Conservation (phyloP, 2,329 filamentous ascomycete genomes). For the Chaetothyriales sp. region DNA sequence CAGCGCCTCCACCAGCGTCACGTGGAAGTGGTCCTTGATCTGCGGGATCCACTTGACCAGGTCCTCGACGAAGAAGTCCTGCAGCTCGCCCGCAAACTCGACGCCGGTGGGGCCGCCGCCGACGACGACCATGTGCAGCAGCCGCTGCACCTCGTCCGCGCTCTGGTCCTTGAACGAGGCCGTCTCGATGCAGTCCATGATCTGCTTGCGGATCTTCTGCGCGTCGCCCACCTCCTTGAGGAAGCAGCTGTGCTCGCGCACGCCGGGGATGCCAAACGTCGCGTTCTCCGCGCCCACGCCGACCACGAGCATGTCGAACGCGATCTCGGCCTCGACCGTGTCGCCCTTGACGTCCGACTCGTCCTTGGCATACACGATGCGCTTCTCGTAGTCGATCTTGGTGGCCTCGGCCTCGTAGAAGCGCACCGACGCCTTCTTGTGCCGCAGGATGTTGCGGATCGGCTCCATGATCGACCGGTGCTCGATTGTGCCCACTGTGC, state of each 20-base stretch:
- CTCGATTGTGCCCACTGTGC: constrained; percentile 93
- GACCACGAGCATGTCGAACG: constrained; percentile 96
- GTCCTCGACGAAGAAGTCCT: constrained; percentile 98
- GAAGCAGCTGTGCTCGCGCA: constrained; percentile 91
- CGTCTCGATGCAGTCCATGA: constrained; percentile 99
- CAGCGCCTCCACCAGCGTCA: constrained; percentile 92
- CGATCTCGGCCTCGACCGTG: constrained; percentile 69
- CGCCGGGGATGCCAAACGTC: constrained; percentile 93
- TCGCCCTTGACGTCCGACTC: constrained; percentile 85
- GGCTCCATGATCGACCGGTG: constrained; percentile 99
- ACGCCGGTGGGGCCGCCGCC: constrained; percentile 92
- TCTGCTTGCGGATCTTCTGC: constrained; percentile 90
- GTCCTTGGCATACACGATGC: constrained; percentile 77
- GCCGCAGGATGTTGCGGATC: constrained; percentile 84
- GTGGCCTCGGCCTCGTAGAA: constrained; percentile 95
- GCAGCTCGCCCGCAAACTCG: constrained; percentile 94
- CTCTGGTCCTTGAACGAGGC: constrained; percentile 95
- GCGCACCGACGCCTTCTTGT: constrained; percentile 85
- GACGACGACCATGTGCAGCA: constrained; percentile 95
- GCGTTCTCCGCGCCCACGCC: constrained; percentile 97
- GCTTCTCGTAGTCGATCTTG: constrained; percentile 85
- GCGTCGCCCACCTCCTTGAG: constrained; percentile 96
- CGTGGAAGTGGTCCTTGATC: constrained; percentile 87
- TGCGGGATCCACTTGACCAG: constrained; percentile 97
- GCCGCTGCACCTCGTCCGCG: constrained; percentile 73